Conservation (phyloP, 176 grass and related monocot species). For the Rhynchospora tenuis region DNA sequence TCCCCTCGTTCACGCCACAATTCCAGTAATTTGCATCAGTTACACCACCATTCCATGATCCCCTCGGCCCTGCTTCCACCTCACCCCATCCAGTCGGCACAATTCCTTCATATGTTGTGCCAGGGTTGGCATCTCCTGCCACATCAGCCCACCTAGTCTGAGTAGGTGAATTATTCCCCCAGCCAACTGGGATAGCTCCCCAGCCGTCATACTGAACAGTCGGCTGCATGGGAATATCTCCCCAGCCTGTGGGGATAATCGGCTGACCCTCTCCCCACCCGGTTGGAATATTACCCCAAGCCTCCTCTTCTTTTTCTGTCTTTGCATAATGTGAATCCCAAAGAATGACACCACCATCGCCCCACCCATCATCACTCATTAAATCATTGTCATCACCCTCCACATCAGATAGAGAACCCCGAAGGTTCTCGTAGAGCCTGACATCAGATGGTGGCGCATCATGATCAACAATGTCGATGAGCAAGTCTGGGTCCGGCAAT, state of each 20-base stretch:
- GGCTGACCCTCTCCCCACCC: slow-evolving; percentile 11
- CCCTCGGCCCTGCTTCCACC: not conserved
- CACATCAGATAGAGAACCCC: slow-evolving; percentile 4
- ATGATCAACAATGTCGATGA: slow-evolving; percentile 7
- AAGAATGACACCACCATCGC: slow-evolving; percentile 6
- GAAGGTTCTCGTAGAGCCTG: slow-evolving; percentile 12
- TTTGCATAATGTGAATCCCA: not conserved
- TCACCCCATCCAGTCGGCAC: slow-evolving; percentile 18
- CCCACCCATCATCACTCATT: not conserved
- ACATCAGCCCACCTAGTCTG: not conserved
- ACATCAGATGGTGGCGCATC: not conserved
- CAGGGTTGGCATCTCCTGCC: not conserved
- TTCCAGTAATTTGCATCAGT: not conserved
- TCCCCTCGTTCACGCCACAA: not conserved
- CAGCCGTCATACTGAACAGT: not conserved
- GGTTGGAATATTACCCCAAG: not conserved
- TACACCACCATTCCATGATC: not conserved
- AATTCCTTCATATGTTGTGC: not conserved
- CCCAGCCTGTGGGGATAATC: slow-evolving; percentile 17
- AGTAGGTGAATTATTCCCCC: not conserved
- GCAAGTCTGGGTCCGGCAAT: slow-evolving; percentile 18
- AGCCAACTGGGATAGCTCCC: not conserved
- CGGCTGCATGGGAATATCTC: not conserved
- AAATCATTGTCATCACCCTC: not conserved
- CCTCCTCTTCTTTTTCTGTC: not conserved